Conservation (phyloP, 176 grass and related monocot species). For the Avena insularis region DNA sequence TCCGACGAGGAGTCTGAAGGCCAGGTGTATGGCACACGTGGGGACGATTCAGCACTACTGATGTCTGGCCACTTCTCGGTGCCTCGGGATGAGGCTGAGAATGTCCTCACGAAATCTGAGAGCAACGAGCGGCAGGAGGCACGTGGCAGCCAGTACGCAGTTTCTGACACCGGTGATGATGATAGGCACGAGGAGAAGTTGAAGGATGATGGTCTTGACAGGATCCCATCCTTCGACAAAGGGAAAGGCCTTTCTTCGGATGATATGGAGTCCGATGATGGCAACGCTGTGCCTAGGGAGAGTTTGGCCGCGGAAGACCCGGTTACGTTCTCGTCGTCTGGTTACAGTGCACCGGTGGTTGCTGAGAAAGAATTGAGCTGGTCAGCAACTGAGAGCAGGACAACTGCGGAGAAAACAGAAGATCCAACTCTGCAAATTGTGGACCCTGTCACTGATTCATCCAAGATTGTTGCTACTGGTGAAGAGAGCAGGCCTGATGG, state of each 20-base stretch:
- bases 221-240: slow-evolving; percentile 43
- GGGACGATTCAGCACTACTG: slow-evolving; percentile 54
- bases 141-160: slow-evolving; percentile 23
- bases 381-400: slow-evolving; percentile 24
- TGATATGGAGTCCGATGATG: slow-evolving; percentile 43
- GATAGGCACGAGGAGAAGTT: slow-evolving; percentile 32
- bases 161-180: neutral
- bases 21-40: slow-evolving; percentile 47
- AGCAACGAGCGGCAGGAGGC: slow-evolving; percentile 43
- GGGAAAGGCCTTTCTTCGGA: slow-evolving; percentile 41
- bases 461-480: slow-evolving; percentile 24
- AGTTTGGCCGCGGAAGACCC: slow-evolving; percentile 30
- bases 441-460: slow-evolving; percentile 5
- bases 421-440: slow-evolving; percentile 21
- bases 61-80: slow-evolving; percentile 77
- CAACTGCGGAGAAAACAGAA: slow-evolving; percentile 2
- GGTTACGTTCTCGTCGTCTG: slow-evolving; percentile 22
- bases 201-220: slow-evolving; percentile 34
- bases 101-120: slow-evolving; percentile 37
- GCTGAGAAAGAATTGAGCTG: slow-evolving; percentile 37
- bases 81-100: slow-evolving; percentile 50
- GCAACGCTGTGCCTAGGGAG: slow-evolving; percentile 5
- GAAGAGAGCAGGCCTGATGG: slow-evolving; percentile 45
- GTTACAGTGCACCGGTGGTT: neutral
- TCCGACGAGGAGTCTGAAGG: slow-evolving; percentile 46